phyloP scores from a whole-genome alignment of 768 basidiomycete genomes.

The Russula ochroleuca region DNA sequence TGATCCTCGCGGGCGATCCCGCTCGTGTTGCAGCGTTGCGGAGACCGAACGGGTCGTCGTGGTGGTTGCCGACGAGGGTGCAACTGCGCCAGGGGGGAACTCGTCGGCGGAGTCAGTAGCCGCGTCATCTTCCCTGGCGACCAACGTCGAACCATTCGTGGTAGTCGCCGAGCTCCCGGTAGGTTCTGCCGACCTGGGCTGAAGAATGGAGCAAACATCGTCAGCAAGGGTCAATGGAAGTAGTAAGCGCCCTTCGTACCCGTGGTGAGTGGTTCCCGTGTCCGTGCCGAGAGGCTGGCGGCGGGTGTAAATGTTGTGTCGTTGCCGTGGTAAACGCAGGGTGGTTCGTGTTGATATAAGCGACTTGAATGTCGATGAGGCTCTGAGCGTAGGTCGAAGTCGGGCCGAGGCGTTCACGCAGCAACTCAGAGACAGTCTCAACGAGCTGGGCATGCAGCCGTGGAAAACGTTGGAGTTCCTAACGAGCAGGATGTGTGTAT shows the following conservation, averaged over 20 bases:
- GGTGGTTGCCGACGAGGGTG: slow-evolving; percentile 38
- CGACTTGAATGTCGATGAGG: slow-evolving; percentile 94
- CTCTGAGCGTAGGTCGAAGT: slow-evolving; percentile 96
- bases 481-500: neutral
- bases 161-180: slow-evolving; percentile 35
- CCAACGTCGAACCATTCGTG: slow-evolving; percentile 40
- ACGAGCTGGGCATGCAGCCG: slow-evolving; percentile 88
- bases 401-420: slow-evolving; percentile 92
- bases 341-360: slow-evolving; percentile 99
- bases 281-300: slow-evolving; percentile 38
- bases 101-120: slow-evolving; percentile 62
- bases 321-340: slow-evolving; percentile 88
- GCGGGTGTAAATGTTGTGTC: slow-evolving; percentile 53
- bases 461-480: slow-evolving; percentile 97
- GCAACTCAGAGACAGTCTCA: slow-evolving; percentile 93
- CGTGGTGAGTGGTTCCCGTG: slow-evolving; percentile 45
- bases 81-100: slow-evolving; percentile 45
- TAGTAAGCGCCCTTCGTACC: slow-evolving; percentile 39
- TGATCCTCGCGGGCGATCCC: slow-evolving; percentile 59
- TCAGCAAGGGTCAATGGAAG: neutral
- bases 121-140: slow-evolving; percentile 56
- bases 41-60: slow-evolving; percentile 68
- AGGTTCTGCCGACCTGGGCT: slow-evolving; percentile 66
- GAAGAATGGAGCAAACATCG: slow-evolving; percentile 1
- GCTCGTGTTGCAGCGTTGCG: slow-evolving; percentile 64